A percentile compares a stretch with the other conserved stretches of the same genome.
Evolutionary conservation across 768 basidiomycete species (phyloP).

Genomic region (Clitopilus hobsonii): DNA sequence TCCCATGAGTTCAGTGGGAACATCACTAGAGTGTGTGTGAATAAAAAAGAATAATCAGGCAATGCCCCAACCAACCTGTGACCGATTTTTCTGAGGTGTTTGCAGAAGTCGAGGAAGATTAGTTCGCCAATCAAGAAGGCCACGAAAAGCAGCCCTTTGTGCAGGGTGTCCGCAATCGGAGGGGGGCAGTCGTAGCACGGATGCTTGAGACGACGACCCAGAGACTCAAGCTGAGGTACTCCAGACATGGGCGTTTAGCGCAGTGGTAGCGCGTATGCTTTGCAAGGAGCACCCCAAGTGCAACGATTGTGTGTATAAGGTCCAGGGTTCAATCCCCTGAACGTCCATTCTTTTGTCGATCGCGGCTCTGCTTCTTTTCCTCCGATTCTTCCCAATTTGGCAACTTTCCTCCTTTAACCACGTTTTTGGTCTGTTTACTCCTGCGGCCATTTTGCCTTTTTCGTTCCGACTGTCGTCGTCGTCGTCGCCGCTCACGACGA

Average conservation of each 20-base stretch:
- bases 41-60: too few species aligned
- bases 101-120: too few species aligned
- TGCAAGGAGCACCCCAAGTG: constrained; percentile 1
- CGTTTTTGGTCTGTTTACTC: not conserved
- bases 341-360: constrained; percentile 2
- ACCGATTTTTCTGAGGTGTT: too few species aligned
- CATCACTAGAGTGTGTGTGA: too few species aligned
- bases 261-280: constrained; percentile 8
- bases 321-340: constrained; percentile 7
- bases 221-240: not conserved
- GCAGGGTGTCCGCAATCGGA: too few species aligned
- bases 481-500: constrained; percentile 12
- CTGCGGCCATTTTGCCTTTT: not conserved
- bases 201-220: not conserved
- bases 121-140: too few species aligned
- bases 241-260: constrained; percentile 2
- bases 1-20: too few species aligned
- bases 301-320: constrained; percentile 4
- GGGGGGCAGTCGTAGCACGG: too few species aligned
- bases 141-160: too few species aligned
- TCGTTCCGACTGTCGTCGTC: constrained; percentile 1
- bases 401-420: not conserved
- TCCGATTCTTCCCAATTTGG: constrained; percentile 2
- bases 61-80: too few species aligned
- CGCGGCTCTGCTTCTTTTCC: not conserved